phyloP scores from a whole-genome alignment of 192 early-diverging fungal species.

The Linnemannia zychae region DNA sequence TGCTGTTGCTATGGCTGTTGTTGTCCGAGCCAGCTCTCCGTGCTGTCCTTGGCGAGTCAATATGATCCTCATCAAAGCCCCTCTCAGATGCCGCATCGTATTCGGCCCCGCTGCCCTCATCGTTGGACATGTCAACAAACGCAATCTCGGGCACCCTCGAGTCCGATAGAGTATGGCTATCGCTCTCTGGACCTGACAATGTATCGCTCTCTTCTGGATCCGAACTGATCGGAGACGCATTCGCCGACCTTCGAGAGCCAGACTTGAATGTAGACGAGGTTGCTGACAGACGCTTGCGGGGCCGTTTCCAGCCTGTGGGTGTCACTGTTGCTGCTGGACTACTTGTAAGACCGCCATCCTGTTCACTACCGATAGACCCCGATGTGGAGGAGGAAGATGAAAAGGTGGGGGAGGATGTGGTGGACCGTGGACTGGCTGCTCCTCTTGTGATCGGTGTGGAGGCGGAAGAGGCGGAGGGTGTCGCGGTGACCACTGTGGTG shows the following conservation, averaged over 20 bases:
- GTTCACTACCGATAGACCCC: conserved; percentile 10
- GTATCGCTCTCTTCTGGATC: neutral
- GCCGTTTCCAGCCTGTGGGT: neutral
- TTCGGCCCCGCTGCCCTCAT: neutral
- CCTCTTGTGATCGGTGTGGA: neutral
- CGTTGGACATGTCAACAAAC: neutral
- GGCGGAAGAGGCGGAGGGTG: neutral
- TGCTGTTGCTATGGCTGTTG: neutral
- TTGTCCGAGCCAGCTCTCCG: neutral
- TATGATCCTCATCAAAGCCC: conserved; percentile 19
- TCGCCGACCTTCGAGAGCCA: neutral
- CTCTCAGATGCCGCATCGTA: conserved; percentile 15
- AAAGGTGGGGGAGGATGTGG: conserved; percentile 1
- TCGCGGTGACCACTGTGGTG: conserved; percentile 34
- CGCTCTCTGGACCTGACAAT: neutral
- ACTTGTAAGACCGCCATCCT: too few relatives aligned
- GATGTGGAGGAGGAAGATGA: neutral
- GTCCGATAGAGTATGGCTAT: neutral
- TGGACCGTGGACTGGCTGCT: conserved; percentile 17
- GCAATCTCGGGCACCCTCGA: conserved; percentile 1
- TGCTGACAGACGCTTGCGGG: neutral
- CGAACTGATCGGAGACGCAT: neutral
- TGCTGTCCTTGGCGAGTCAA: neutral
- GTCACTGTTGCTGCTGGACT: neutral
- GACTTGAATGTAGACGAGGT: neutral